phyloP scores from a whole-genome alignment of 2,329 filamentous ascomycete species.

The Trichocomaceae sp. region DNA sequence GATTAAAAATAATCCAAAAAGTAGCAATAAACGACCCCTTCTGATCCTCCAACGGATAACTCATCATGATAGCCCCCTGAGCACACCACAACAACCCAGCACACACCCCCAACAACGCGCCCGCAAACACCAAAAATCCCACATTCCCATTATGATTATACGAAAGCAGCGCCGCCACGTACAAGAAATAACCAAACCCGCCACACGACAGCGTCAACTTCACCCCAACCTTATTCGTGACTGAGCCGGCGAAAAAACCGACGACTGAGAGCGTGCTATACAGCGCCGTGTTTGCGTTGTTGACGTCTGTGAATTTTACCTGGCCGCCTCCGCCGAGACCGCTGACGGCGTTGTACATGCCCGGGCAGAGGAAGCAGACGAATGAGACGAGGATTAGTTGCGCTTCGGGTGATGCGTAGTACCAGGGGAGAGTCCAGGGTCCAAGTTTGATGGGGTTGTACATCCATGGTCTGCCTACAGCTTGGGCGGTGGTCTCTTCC shows the following conservation, averaged over 20 bases:
- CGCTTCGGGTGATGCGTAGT: slow-evolving; percentile 66
- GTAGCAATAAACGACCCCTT: slow-evolving; percentile 86
- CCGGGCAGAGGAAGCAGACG: slow-evolving; percentile 65
- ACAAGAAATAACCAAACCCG: slow-evolving; percentile 45
- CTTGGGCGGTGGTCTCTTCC: not conserved
- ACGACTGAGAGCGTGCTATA: slow-evolving; percentile 65
- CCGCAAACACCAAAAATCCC: slow-evolving; percentile 45
- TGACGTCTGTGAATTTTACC: slow-evolving; percentile 51
- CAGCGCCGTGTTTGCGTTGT: slow-evolving; percentile 63
- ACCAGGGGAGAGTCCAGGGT: slow-evolving; percentile 54
- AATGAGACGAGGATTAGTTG: slow-evolving; percentile 66
- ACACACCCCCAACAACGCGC: slow-evolving; percentile 45
- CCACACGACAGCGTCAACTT: slow-evolving; percentile 40
- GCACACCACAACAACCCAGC: slow-evolving; percentile 47
- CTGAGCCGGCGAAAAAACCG: slow-evolving; percentile 55
- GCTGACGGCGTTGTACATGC: slow-evolving; percentile 64
- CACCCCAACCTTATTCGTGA: slow-evolving; percentile 41
- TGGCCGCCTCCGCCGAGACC: slow-evolving; percentile 61
- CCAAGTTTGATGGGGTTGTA: slow-evolving; percentile 58
- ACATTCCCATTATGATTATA: slow-evolving; percentile 46
- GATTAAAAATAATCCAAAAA: slow-evolving; percentile 95
- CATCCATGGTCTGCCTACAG: slow-evolving; percentile 53
- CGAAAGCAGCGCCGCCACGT: slow-evolving; percentile 44
- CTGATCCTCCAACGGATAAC: slow-evolving; percentile 70
- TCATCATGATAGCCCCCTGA: slow-evolving; percentile 57